Evolutionary conservation across 345 rosid species (phyloP).

Genomic region (Bretschneidera sinensis): DNA sequence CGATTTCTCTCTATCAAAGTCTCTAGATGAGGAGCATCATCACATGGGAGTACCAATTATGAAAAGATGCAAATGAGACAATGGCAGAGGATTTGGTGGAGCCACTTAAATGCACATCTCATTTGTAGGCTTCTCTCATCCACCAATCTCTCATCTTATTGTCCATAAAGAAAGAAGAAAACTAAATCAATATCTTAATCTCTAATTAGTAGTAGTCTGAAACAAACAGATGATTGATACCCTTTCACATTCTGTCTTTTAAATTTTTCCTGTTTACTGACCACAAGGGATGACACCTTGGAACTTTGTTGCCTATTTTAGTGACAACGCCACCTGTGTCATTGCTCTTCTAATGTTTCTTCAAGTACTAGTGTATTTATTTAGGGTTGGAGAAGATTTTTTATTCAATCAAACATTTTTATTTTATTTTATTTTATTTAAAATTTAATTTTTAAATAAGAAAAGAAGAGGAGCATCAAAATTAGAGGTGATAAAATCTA

Average conservation of each 20-base stretch:
- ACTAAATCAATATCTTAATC: conserved; percentile 11
- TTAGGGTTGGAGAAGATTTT: no score
- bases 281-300: conserved; percentile 28
- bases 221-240: not conserved
- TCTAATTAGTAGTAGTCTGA: no score
- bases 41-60: conserved; percentile 65
- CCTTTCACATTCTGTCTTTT: conserved; percentile 1
- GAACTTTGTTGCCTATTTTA: conserved; percentile 30
- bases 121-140: conserved; percentile 21
- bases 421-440: not conserved
- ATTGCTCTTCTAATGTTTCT: conserved; percentile 13
- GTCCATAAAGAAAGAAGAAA: no score
- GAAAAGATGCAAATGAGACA: conserved; percentile 48
- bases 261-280: conserved; percentile 6
- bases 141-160: conserved; percentile 3
- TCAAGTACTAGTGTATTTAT: not conserved
- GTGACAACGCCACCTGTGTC: conserved; percentile 29
- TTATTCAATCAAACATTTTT: not conserved
- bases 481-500: not conserved
- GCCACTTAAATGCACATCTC: conserved; percentile 48
- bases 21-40: conserved; percentile 31
- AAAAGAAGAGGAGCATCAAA: not conserved
- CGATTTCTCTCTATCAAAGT: not conserved
- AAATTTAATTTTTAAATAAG: not conserved
- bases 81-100: conserved; percentile 61